Percentiles rank a stretch among this genome's conserved stretches.
phyloP scores from a whole-genome alignment of 2,329 filamentous ascomycete genomes.

The Ascochyta viciae-villosae region DNA sequence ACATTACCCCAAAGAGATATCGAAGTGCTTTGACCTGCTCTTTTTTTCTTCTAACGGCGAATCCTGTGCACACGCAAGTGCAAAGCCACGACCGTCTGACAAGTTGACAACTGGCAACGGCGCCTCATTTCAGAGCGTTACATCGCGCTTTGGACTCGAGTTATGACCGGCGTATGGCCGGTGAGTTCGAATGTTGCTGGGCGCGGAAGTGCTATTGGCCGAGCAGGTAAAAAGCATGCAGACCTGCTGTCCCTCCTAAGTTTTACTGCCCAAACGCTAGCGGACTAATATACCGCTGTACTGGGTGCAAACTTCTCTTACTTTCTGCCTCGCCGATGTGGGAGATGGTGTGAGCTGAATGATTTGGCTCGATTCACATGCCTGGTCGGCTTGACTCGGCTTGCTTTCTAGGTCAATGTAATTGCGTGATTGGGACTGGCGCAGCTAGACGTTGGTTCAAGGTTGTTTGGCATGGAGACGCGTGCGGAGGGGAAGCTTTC shows the following conservation, averaged over 20 bases:
- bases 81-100: constrained; percentile 18
- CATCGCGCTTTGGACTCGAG: constrained; percentile 22
- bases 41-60: constrained; percentile 15
- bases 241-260: constrained; percentile 3
- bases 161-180: constrained; percentile 15
- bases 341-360: not conserved
- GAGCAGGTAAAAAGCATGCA: constrained; percentile 19
- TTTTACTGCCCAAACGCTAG: constrained; percentile 14
- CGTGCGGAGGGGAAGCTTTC: constrained; percentile 8
- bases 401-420: not conserved
- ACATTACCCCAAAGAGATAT: not conserved
- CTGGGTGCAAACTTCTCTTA: constrained; percentile 11
- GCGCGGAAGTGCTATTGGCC: constrained; percentile 21
- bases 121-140: constrained; percentile 29
- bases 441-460: constrained; percentile 15
- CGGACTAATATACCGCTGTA: constrained; percentile 14
- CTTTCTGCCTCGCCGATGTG: constrained; percentile 17
- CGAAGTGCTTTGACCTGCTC: constrained; percentile 6
- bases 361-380: constrained; percentile 3
- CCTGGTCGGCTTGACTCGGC: constrained; percentile 3
- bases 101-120: constrained; percentile 21
- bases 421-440: constrained; percentile 6
- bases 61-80: constrained; percentile 17
- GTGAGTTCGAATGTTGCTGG: not conserved
- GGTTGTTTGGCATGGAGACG: constrained; percentile 7